A percentile compares a stretch with the other conserved stretches of the same genome.
These are phyloP conservation scores for Trapa incisa DNA, from an alignment of 345 rosid genomes.

Conservation along the genomic window DNA sequence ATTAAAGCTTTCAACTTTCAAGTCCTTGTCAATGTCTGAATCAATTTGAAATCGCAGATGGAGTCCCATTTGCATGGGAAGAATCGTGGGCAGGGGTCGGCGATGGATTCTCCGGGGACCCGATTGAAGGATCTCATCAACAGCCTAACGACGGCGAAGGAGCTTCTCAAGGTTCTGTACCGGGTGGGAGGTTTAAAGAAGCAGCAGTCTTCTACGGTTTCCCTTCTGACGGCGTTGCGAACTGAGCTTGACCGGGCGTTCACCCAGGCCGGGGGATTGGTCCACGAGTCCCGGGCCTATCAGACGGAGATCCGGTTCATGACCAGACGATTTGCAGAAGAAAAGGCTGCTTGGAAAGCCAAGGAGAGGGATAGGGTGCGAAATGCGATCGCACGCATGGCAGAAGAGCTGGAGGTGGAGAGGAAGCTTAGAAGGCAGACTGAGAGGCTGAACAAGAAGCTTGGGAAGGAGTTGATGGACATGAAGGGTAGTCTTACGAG, in stretches of 20 bases:
- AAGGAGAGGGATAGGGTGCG: constrained; percentile 44
- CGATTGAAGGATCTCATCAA: constrained; percentile 51
- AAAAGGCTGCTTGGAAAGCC: constrained; percentile 44
- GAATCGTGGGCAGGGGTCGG: constrained; percentile 13
- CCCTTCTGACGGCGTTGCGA: constrained; percentile 52
- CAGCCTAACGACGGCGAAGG: constrained; percentile 60
- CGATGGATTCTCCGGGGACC: constrained; percentile 13
- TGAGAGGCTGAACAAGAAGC: constrained; percentile 78
- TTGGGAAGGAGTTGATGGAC: constrained; percentile 59
- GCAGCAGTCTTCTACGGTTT: constrained; percentile 32
- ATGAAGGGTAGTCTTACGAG: constrained; percentile 31
- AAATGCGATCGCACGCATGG: constrained; percentile 27
- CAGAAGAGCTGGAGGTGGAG: constrained; percentile 65
- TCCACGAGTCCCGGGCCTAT: constrained; percentile 28
- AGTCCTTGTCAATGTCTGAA: not conserved
- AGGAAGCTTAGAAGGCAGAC: constrained; percentile 53
- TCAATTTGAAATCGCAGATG: constrained; percentile 26
- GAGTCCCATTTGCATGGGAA: constrained; percentile 29
- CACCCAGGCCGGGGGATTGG: constrained; percentile 38
- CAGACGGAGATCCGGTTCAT: constrained; percentile 37
- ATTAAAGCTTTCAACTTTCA: not conserved
- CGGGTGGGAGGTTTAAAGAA: constrained; percentile 48
- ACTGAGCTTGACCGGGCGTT: constrained; percentile 54
- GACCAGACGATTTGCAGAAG: constrained; percentile 40
- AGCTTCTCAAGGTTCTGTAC: constrained; percentile 57